Conservation (phyloP, 345 rosid species). For the Noccaea bulbosa region DNA sequence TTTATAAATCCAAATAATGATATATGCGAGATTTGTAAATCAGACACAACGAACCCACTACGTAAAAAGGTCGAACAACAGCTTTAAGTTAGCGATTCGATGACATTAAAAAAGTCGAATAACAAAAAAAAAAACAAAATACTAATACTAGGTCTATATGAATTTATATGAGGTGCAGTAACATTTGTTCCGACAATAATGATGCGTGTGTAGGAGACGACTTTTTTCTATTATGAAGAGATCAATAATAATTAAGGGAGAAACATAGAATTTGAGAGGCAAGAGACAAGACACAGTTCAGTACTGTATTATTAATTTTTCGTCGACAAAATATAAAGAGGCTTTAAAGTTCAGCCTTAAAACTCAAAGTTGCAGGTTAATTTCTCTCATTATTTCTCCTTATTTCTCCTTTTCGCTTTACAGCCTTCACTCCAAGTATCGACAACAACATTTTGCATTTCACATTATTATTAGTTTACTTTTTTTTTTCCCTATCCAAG, state of each 20-base stretch:
- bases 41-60: no score
- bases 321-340: no score
- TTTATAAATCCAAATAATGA: no score
- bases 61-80: background rate
- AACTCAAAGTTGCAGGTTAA: slow-evolving; percentile 7
- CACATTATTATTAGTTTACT: background rate
- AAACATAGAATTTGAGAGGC: slow-evolving; percentile 10
- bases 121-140: background rate
- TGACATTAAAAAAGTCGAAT: background rate
- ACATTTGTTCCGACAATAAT: slow-evolving; percentile 1
- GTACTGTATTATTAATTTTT: no score
- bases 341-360: background rate
- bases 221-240: slow-evolving; percentile 9
- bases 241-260: slow-evolving; percentile 22
- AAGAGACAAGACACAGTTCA: background rate
- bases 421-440: slow-evolving; percentile 7
- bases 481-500: background rate
- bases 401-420: slow-evolving; percentile 19
- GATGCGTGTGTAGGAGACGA: slow-evolving; percentile 27
- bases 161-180: background rate
- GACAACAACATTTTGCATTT: slow-evolving; percentile 10
- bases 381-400: slow-evolving; percentile 7
- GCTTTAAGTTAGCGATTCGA: background rate
- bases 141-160: background rate
- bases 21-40: no score